Evolutionary conservation across 169 alveolate genomes (phyloP).

Genomic region (Plasmodium gonderi): DNA sequence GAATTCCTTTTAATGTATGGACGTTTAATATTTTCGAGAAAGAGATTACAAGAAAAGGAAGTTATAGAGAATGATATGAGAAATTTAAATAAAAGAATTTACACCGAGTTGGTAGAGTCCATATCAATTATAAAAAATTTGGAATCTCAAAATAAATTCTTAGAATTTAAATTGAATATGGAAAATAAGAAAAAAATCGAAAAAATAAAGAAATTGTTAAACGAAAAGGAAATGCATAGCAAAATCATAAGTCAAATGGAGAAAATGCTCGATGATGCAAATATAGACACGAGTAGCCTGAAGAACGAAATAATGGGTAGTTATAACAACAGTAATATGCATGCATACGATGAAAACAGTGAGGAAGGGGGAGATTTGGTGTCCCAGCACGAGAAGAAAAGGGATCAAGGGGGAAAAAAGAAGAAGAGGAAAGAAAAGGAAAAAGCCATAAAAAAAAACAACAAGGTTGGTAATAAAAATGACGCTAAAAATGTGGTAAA

Average conservation of each 20-base stretch:
- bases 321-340: conserved; percentile 20
- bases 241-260: conserved; percentile 36
- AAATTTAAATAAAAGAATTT: conserved; percentile 77
- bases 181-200: conserved; percentile 70
- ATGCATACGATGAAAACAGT: conserved; percentile 18
- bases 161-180: conserved; percentile 40
- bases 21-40: conserved; percentile 74
- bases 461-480: too few relatives aligned
- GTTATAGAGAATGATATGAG: conserved; percentile 81
- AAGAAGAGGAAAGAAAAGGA: conserved; percentile 9
- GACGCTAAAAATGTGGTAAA: too few relatives aligned
- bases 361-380: conserved; percentile 45
- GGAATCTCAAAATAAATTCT: conserved; percentile 63
- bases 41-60: conserved; percentile 80
- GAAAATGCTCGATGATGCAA: conserved; percentile 35
- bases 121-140: conserved; percentile 73
- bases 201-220: conserved; percentile 12
- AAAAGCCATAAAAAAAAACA: too few relatives aligned
- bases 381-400: conserved; percentile 7
- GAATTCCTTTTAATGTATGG: conserved; percentile 84
- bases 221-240: conserved; percentile 8
- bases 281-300: conserved; percentile 21
- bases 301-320: conserved; percentile 62
- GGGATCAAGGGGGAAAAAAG: neutral
- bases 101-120: conserved; percentile 81